Base-by-base conservation (phyloP, 1,139 yeast genomes). In the Yamadazyma epiphylla region DNA sequence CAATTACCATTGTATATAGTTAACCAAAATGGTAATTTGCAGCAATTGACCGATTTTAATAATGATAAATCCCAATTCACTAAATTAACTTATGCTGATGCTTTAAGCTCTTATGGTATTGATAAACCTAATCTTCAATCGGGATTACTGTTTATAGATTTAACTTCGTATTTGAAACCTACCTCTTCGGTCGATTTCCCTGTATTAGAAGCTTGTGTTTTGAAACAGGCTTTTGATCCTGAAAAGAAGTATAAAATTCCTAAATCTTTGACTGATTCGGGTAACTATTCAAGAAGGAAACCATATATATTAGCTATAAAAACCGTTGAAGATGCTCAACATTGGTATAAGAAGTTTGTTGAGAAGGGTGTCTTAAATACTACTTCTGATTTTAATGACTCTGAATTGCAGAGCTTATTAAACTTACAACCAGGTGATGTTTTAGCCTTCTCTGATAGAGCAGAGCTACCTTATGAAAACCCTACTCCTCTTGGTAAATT, bases 111-210 rank as follows among this genome's bases (percentile, higher is more conserved):
- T 15, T 91, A 77, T 49, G 99, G 99, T 15, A 85, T 89, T 31
- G 99, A 91, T 51, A 91, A 91, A 54, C 99, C 99, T 0, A 97
- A 91, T 53, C 57, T 91, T 42, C 67, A 96, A 37, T 80, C 83
- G 0, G 55, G 60, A 5, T 46, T 86, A 25, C 55, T 65, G 22
- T 74, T 89, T 25, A 41, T 51, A 2, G 66, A 75, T 36, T 46
- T 88, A 16, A 58, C 73, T 1, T 51, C 55, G 2, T 65, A 44
- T 40, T 74, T 67, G 26, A 43, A 32, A 5, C 61, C 69, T 3
- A 44, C 41, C 2, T 60, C 58, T 4, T 52, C 57, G 42, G 39
- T 57, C 0, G 22, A 30, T 4, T 83, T 74, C 38, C 81, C 87
- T 0, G 74, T 86, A 1, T 64, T 84, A 17, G 97, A 89, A 54